Evolutionary conservation across 805 yeast species (phyloP).

Genomic region (Candida incommunis): DNA sequence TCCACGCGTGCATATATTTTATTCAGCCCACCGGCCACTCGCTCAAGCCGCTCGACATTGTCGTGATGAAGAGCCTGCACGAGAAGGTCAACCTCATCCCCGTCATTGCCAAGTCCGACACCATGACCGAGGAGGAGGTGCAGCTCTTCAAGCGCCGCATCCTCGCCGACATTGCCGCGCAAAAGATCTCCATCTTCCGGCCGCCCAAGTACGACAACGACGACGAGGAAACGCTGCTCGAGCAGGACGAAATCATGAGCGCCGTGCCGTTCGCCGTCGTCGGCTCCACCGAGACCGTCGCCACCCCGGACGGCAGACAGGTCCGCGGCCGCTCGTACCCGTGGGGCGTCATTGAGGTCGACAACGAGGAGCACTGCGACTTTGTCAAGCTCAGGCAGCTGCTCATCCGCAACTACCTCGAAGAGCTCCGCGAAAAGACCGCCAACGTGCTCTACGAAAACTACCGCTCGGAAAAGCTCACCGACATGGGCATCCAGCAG

Average conservation of each 20-base stretch:
- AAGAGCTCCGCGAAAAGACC: conserved; percentile 84
- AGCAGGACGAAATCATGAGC: conserved; percentile 51
- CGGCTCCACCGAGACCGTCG: conserved; percentile 67
- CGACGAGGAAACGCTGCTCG: conserved; percentile 66
- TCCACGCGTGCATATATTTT: conserved; percentile 87
- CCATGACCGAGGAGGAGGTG: conserved; percentile 79
- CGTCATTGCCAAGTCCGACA: conserved; percentile 87
- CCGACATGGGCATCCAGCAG: conserved; percentile 75
- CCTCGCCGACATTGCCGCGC: conserved; percentile 58
- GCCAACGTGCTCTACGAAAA: conserved; percentile 64
- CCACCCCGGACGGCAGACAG: conserved; percentile 53
- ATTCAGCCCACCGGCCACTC: conserved; percentile 97
- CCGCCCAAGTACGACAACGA: conserved; percentile 71
- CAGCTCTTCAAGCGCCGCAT: conserved; percentile 61
- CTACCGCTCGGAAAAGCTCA: conserved; percentile 75
- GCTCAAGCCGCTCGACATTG: conserved; percentile 76
- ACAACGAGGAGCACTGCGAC: conserved; percentile 87
- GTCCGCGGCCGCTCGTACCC: conserved; percentile 92
- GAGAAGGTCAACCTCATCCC: conserved; percentile 90
- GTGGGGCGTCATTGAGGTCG: conserved; percentile 95
- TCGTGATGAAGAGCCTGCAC: conserved; percentile 76
- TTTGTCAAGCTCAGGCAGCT: conserved; percentile 80
- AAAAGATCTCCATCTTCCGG: conserved; percentile 59
- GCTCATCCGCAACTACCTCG: conserved; percentile 78
- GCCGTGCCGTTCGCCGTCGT: conserved; percentile 87